Base-by-base conservation (phyloP, 768 basidiomycete genomes). In the Chalciporus pseudorubinellus region DNA sequence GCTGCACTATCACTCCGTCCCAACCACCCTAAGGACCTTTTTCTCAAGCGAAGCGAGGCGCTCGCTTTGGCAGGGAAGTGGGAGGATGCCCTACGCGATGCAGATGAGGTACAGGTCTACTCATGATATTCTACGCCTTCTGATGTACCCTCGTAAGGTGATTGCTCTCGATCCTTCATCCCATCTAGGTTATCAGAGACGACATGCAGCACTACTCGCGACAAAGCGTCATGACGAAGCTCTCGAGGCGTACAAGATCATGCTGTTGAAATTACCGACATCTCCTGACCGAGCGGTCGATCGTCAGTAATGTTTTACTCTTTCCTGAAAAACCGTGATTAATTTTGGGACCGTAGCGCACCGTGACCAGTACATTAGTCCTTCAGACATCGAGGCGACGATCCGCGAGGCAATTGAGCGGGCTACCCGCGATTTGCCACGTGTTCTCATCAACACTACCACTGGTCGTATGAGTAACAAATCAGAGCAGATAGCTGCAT, bases 141-240 rank as follows among this genome's bases (percentile, higher is more conserved):
- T 29, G 29, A 29, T 29, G 12, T 4, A 29, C 9, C 22, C 6
- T 22, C 6, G n/a, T 41, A 8, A 59, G 57, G 58, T 22, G 5
- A 58, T 59, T 21, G 29, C 28, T 6, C 47, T 49, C 4, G 52
- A 58, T 40, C 28, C 57, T 3, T 49, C 33, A 7, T 59, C 44
- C 14, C 52, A 41, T 3, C 41, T 41, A 20, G 58, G 56, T 4
- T 55, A 58, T 14, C 41, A 51, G 20, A 38, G 47, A 28, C 55
- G 42, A 33, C 47, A 52, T 19, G 50, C 42, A 3, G 57, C 53
- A 10, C 24, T 56, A n/a, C 39, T 31, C 18, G 31, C 43, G 9
- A 26, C 19, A 0, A 43, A 46, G n/a, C 2, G 20, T 4, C 39
- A 56, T 29, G 28, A 20, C 3, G 3, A 31, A 14, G 58, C 51